Evolutionary conservation across 208 protist genomes (phyloP).

Genomic region (Crithidia bombi): DNA sequence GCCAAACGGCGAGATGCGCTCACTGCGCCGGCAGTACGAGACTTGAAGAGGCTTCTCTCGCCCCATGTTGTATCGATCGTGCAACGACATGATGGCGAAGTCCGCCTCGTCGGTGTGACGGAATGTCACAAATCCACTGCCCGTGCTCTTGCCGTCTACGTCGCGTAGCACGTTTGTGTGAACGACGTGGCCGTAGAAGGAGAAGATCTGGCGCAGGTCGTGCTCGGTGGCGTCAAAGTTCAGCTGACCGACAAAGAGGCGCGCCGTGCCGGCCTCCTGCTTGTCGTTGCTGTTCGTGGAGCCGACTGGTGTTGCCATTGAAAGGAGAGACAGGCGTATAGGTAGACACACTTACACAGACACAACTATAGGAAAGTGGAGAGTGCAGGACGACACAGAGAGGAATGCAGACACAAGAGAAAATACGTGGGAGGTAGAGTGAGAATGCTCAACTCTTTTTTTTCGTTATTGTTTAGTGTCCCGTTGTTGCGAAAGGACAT

Average conservation of each 20-base stretch:
- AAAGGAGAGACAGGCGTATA: no score
- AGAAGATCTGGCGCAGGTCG: constrained; percentile 68
- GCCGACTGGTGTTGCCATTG: constrained; percentile 5
- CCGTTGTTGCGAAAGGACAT: no score
- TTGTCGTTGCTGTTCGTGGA: constrained; percentile 23
- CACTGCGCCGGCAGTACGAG: constrained; percentile 68
- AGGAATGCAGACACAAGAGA: no score
- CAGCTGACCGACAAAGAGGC: constrained; percentile 77
- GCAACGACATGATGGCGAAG: constrained; percentile 69
- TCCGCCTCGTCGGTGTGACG: constrained; percentile 72
- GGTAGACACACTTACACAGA: no score
- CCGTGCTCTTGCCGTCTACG: constrained; percentile 54
- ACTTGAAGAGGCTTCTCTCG: constrained; percentile 80
- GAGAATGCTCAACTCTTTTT: no score
- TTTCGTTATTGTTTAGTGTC: no score
- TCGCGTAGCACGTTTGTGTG: constrained; percentile 77
- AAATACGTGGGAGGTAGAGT: no score
- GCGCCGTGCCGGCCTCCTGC: constrained; percentile 32
- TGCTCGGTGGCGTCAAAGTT: constrained; percentile 74
- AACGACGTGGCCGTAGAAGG: constrained; percentile 75
- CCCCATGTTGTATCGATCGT: constrained; percentile 78
- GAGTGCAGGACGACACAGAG: no score
- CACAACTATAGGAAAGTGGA: background rate
- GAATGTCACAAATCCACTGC: constrained; percentile 75
- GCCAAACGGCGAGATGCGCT: constrained; percentile 68